Conservation (phyloP, 441 rosid genomes). For the Euphorbia celastroides region DNA sequence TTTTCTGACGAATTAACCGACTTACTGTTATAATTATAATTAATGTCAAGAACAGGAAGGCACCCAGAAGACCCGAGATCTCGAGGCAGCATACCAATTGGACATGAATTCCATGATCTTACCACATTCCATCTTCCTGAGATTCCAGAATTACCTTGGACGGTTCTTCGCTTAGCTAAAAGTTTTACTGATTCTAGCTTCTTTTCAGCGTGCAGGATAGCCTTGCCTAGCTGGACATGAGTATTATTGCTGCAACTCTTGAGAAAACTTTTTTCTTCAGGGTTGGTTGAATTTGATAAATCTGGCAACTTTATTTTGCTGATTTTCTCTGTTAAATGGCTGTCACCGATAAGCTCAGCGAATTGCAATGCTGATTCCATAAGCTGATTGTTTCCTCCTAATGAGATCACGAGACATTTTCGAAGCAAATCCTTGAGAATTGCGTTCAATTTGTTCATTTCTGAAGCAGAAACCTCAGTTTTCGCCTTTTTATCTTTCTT, state of each 20-base stretch:
- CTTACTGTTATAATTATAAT: constrained; percentile 5
- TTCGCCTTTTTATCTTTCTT: constrained; percentile 27
- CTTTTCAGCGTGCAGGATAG: constrained; percentile 45
- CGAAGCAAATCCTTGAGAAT: constrained; percentile 46
- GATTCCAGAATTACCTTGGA: constrained; percentile 20
- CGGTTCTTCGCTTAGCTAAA: constrained; percentile 26
- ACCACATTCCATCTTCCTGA: constrained; percentile 51
- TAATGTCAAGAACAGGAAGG: constrained; percentile 53
- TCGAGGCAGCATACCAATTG: constrained; percentile 78
- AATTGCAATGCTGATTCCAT: constrained; percentile 51
- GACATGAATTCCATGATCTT: constrained; percentile 79
- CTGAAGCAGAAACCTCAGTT: constrained; percentile 24
- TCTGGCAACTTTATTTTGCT: constrained; percentile 31
- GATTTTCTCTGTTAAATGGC: constrained; percentile 42
- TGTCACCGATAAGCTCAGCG: constrained; percentile 37
- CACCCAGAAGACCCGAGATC: constrained; percentile 56
- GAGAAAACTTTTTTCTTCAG: constrained; percentile 17
- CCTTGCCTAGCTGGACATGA: constrained; percentile 42
- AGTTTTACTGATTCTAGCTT: constrained; percentile 50
- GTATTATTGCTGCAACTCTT: constrained; percentile 9
- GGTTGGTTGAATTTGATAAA: constrained; percentile 20
- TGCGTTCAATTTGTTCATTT: constrained; percentile 30
- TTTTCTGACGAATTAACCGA: constrained; percentile 22
- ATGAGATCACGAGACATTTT: constrained; percentile 51
- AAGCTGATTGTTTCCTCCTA: constrained; percentile 39